Percentiles rank a stretch among this genome's conserved stretches.
Evolutionary conservation across 169 alveolate species (phyloP).

Genomic region (Theileria equi): DNA sequence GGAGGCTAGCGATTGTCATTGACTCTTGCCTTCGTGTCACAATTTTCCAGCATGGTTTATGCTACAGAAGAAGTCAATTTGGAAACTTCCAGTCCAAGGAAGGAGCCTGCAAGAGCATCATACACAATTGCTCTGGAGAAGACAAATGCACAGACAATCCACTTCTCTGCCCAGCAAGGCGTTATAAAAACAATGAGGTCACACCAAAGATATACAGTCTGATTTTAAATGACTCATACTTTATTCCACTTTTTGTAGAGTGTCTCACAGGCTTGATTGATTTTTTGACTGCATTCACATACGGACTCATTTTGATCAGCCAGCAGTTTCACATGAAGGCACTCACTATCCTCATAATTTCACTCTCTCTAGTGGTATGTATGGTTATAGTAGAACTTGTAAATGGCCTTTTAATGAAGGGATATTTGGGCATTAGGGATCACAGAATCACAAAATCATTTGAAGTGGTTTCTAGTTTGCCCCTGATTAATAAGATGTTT

Average conservation of each 20-base stretch:
- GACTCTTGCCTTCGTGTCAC: constrained; percentile 27
- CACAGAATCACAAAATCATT: constrained; percentile 15
- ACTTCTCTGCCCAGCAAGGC: constrained; percentile 36
- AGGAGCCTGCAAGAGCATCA: neutral
- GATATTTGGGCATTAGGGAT: constrained; percentile 16
- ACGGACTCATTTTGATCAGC: constrained; percentile 25
- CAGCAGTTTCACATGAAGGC: no score
- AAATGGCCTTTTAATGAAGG: constrained; percentile 10
- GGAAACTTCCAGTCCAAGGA: no score
- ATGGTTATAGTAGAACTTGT: constrained; percentile 11
- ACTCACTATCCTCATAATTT: constrained; percentile 1
- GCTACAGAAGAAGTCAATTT: constrained; percentile 37
- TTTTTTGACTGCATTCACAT: no score
- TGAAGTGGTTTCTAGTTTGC: constrained; percentile 13
- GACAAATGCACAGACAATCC: constrained; percentile 17
- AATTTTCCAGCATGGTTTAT: constrained; percentile 44
- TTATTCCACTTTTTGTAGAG: constrained; percentile 13
- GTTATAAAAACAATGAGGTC: constrained; percentile 22
- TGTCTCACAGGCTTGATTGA: neutral
- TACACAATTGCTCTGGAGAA: neutral
- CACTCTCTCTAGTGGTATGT: neutral
- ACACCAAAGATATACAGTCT: constrained; percentile 23
- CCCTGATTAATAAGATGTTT: constrained; percentile 9
- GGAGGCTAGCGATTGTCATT: constrained; percentile 19
- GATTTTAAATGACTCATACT: constrained; percentile 10